phyloP scores from a whole-genome alignment of 495 filamentous ascomycete genomes.

The Amorphotheca resinae region DNA sequence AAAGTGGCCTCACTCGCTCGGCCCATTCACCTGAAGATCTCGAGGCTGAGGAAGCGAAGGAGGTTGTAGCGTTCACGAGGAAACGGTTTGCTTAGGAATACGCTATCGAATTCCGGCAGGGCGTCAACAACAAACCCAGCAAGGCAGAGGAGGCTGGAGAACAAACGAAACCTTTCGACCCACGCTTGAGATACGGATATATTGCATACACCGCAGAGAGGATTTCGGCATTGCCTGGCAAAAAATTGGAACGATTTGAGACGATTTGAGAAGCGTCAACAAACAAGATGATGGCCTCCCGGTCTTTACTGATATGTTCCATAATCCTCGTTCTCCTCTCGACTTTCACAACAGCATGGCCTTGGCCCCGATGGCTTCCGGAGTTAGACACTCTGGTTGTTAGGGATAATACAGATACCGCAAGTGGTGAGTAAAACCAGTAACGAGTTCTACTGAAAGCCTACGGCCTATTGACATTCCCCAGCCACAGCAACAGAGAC shows the following conservation, averaged over 20 bases:
- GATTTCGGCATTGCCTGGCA: too few species aligned
- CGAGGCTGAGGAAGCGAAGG: too few species aligned
- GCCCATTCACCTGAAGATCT: conserved; percentile 1
- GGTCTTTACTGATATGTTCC: conserved; percentile 11
- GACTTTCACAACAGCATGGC: conserved; percentile 37
- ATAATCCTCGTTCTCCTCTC: conserved; percentile 32
- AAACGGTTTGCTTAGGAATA: too few species aligned
- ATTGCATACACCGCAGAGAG: not conserved
- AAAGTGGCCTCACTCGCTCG: conserved; percentile 21
- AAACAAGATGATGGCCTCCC: conserved; percentile 18
- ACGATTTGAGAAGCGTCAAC: conserved; percentile 7
- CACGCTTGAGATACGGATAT: not conserved
- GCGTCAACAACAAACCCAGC: too few species aligned
- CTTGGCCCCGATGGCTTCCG: conserved; percentile 29
- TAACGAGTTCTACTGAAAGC: not conserved
- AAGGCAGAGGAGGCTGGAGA: not conserved
- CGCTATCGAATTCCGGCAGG: too few species aligned
- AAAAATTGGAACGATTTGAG: not conserved
- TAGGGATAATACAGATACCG: conserved; percentile 1
- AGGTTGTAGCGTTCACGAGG: too few species aligned
- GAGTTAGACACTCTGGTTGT: conserved; percentile 24
- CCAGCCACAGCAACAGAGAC: not conserved
- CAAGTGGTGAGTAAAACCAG: conserved; percentile 5
- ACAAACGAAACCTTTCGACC: not conserved
- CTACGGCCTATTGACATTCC: not conserved